Base-by-base conservation (phyloP, 1,139 yeast species). In the Saccharomyces hybrid region DNA sequence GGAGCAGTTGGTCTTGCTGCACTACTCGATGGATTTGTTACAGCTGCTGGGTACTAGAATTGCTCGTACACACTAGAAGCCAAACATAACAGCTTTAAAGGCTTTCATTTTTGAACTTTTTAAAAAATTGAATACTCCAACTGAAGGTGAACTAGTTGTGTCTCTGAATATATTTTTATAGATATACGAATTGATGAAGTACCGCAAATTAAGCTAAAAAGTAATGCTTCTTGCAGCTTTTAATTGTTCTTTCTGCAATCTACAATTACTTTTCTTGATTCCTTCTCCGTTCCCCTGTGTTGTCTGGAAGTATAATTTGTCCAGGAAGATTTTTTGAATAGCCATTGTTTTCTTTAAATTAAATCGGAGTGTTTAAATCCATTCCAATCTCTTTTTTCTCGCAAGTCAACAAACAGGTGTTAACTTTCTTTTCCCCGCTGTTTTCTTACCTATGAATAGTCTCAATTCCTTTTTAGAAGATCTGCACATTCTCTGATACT, bases 1-100 rank as follows among this genome's bases (percentile, higher is more conserved):
- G 81, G 81, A 46, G 81, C 82, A 0, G 79, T 77, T 27, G 81
- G 81, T 3, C 68, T 78, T 2, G 57, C 58, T 16, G 59, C 59
- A 28, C 49, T 57, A 27, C 49, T 57, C 6, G 58, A 57, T 14
- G 59, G 57, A 5, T 47, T 55, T 6, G 59, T 57, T 16, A 49
- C 32, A n/a, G 59, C 58, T 14, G 59, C 59, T 9, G 58, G 59
- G 4, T 57, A 51, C 30, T 56, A 50, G 51, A 31, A 16, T 48
- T 20, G 5, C 6, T 38, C 23, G 44, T 38, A 13, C 13, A 38
- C 20, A 20, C 6, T 4, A 3, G n/a, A 38, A 38, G 23, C 38
- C 16, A 16, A 32, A 32, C 38, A 32, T 13, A n/a, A n/a, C 6
- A n/a, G 13, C 14, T 3, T 32, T 16, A 6, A 32, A 32, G 38